Evolutionary conservation across 2,329 filamentous ascomycete genomes (phyloP).

Genomic region (Ascochyta viciae-villosae): DNA sequence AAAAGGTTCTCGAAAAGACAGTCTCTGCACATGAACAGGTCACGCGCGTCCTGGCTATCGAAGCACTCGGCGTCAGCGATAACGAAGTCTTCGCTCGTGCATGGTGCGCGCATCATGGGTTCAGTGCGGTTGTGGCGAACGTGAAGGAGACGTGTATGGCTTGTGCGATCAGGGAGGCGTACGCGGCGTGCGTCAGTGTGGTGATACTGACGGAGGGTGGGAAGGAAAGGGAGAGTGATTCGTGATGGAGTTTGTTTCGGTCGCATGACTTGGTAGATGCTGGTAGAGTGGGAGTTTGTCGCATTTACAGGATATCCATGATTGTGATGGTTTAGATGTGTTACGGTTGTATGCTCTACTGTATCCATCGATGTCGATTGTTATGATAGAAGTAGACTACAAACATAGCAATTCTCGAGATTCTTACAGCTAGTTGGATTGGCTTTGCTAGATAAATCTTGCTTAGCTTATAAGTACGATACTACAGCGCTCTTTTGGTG

Average conservation of each 20-base stretch:
- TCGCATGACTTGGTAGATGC: too few species aligned
- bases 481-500: too few species aligned
- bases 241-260: constrained; percentile 19
- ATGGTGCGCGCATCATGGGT: constrained; percentile 79
- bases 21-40: constrained; percentile 45
- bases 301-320: not conserved
- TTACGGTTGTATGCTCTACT: too few species aligned
- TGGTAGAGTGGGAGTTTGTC: not conserved
- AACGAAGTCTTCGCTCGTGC: constrained; percentile 79
- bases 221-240: constrained; percentile 56
- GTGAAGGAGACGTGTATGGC: constrained; percentile 74
- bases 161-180: constrained; percentile 77
- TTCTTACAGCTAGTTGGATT: too few species aligned
- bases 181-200: constrained; percentile 74
- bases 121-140: constrained; percentile 74
- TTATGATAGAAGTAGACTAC: too few species aligned
- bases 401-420: too few species aligned
- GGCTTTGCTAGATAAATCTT: too few species aligned
- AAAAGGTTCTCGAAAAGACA: constrained; percentile 31
- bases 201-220: constrained; percentile 66
- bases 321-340: constrained; percentile 33
- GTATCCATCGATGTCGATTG: too few species aligned
- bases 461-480: too few species aligned
- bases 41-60: constrained; percentile 73
- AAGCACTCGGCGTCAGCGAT: constrained; percentile 75